Percentiles rank a stretch among this genome's conserved stretches.
Evolutionary conservation across 192 early-diverging fungal species (phyloP).

Genomic region (Coemansia sp.): DNA sequence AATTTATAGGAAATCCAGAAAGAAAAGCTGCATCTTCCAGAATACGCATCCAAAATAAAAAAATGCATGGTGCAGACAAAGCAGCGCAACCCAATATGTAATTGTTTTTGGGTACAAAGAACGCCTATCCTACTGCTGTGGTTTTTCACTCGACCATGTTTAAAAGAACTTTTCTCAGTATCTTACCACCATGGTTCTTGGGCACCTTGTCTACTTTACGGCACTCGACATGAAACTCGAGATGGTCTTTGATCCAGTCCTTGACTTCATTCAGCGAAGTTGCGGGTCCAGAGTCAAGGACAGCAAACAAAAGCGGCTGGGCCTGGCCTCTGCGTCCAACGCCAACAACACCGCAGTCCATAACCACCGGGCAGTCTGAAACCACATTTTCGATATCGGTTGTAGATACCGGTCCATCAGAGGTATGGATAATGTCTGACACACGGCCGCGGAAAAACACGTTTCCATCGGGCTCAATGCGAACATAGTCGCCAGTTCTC

Average conservation of each 20-base stretch:
- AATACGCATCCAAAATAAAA: not conserved
- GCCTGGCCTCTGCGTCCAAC: constrained; percentile 11
- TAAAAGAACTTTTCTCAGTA: constrained; percentile 5
- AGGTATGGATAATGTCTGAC: constrained; percentile 87
- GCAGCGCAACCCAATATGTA: too few relatives aligned
- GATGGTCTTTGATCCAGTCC: constrained; percentile 2
- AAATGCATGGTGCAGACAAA: not conserved
- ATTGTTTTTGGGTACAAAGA: not conserved
- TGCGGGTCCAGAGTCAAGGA: not conserved
- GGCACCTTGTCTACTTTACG: constrained; percentile 10
- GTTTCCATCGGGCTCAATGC: constrained; percentile 61
- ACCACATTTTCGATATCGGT: constrained; percentile 78
- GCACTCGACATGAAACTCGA: constrained; percentile 18
- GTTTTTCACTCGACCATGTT: not conserved
- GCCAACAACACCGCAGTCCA: constrained; percentile 68
- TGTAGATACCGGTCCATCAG: constrained; percentile 67
- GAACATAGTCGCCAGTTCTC: constrained; percentile 77
- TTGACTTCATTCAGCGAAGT: constrained; percentile 13
- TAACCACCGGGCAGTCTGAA: constrained; percentile 62
- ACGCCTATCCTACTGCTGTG: not conserved
- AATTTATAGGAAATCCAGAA: not conserved
- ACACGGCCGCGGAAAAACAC: constrained; percentile 69
- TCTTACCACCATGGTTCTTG: constrained; percentile 34
- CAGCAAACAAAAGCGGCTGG: constrained; percentile 16
- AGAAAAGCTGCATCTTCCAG: too few relatives aligned